These are phyloP conservation scores for Yarrowia sp. DNA, from an alignment of 805 yeast species.

Conservation along the genomic window DNA sequence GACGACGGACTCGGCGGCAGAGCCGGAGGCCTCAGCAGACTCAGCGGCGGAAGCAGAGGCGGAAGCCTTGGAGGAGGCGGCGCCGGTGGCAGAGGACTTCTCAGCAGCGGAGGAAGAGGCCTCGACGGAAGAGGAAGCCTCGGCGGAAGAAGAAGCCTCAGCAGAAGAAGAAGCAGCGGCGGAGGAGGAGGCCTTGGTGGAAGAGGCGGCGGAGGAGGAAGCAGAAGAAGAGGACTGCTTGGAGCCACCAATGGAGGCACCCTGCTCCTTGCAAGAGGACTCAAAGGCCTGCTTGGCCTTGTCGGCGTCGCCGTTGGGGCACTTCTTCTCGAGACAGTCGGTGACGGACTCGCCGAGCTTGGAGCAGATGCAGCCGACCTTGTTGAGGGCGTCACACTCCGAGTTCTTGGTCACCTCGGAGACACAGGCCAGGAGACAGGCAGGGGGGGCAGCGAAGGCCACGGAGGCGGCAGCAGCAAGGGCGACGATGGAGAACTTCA, in stretches of 20 bases:
- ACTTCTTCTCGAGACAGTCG: conserved; percentile 67
- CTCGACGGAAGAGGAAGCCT: conserved; percentile 46
- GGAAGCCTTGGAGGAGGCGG: conserved; percentile 25
- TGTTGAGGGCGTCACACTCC: conserved; percentile 64
- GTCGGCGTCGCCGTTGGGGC: conserved; percentile 69
- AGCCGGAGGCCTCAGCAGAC: background rate
- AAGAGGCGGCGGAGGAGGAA: conserved; percentile 43
- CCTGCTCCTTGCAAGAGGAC: conserved; percentile 40
- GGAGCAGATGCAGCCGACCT: conserved; percentile 72
- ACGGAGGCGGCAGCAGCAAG: conserved; percentile 54
- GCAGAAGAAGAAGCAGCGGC: conserved; percentile 43
- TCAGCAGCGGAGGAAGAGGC: conserved; percentile 42
- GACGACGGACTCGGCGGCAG: background rate
- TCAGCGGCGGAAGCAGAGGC: conserved; percentile 7
- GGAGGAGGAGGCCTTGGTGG: conserved; percentile 44
- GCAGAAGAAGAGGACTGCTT: conserved; percentile 40
- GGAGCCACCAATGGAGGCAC: conserved; percentile 40
- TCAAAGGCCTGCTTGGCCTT: conserved; percentile 68
- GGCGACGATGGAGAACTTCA: conserved; percentile 49
- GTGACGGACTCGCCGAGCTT: conserved; percentile 61
- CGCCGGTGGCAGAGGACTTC: conserved; percentile 5
- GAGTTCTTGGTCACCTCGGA: conserved; percentile 66
- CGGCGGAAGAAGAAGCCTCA: conserved; percentile 43
- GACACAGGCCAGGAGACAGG: conserved; percentile 90
- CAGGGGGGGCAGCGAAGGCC: conserved; percentile 81